A percentile compares a stretch with the other conserved stretches of the same genome.
Evolutionary conservation across 2,329 filamentous ascomycete genomes (phyloP).

Genomic region (Capronia epimyces): DNA sequence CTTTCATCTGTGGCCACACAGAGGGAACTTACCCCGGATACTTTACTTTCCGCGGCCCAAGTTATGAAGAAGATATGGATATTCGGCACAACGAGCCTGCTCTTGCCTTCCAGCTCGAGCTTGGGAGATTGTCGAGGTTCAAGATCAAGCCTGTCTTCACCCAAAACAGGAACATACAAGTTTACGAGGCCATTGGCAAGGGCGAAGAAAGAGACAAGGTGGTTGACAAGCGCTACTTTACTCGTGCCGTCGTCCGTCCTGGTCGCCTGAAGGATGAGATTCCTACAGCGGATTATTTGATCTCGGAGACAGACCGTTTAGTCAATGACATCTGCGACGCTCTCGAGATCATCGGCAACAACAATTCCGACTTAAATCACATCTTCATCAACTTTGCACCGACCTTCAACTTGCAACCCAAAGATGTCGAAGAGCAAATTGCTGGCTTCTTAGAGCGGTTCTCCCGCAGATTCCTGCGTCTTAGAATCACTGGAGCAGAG

Average conservation of each 20-base stretch:
- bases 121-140: constrained; percentile 91
- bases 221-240: constrained; percentile 84
- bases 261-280: constrained; percentile 95
- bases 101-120: constrained; percentile 95
- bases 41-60: constrained; percentile 94
- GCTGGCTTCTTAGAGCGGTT: constrained; percentile 96
- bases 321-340: constrained; percentile 98
- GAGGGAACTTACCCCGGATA: constrained; percentile 94
- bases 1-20: constrained; percentile 91
- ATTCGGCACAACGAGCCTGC: constrained; percentile 97
- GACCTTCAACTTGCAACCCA: constrained; percentile 84
- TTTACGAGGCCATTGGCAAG: constrained; percentile 95
- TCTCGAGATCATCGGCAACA: constrained; percentile 96
- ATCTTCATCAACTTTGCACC: constrained; percentile 99
- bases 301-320: constrained; percentile 90
- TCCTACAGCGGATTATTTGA: constrained; percentile 95
- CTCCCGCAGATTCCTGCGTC: constrained; percentile 87
- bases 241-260: constrained; percentile 87
- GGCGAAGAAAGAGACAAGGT: constrained; percentile 76
- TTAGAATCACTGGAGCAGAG: constrained; percentile 93
- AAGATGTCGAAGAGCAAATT: constrained; percentile 86
- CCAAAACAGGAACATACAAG: constrained; percentile 98
- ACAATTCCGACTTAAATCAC: constrained; percentile 98
- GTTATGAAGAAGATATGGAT: constrained; percentile 83
- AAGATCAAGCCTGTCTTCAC: constrained; percentile 98